Percentiles rank a stretch among this genome's conserved stretches.
Evolutionary conservation across 345 rosid genomes (phyloP).

Genomic region (Nasturtium officinale): DNA sequence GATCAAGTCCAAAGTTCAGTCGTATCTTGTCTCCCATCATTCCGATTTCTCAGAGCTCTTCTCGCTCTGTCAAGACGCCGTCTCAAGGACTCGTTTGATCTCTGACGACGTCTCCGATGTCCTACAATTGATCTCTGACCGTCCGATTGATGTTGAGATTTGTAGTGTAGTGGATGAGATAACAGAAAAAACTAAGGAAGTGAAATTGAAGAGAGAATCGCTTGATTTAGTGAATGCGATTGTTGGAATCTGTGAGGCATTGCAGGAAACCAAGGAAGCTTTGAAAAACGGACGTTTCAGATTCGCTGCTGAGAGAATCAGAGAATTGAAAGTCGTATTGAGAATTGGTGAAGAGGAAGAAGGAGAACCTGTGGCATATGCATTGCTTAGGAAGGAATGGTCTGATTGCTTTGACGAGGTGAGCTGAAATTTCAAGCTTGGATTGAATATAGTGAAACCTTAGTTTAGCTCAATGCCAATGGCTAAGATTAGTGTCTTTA

Average conservation of each 20-base stretch:
- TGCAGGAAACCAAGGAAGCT: constrained; percentile 62
- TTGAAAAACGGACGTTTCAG: constrained; percentile 59
- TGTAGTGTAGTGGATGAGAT: constrained; percentile 59
- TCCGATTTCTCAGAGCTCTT: constrained; percentile 78
- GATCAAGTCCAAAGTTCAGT: constrained; percentile 84
- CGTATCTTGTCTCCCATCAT: constrained; percentile 78
- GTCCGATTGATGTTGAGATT: constrained; percentile 69
- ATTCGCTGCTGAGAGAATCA: constrained; percentile 78
- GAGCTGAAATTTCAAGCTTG: constrained; percentile 9
- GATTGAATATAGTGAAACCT: constrained; percentile 3
- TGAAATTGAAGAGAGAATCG: constrained; percentile 62
- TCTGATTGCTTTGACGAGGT: constrained; percentile 84
- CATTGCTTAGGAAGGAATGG: constrained; percentile 78
- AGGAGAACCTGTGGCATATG: constrained; percentile 73
- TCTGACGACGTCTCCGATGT: constrained; percentile 53
- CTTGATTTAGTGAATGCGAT: constrained; percentile 61
- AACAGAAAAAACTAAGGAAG: constrained; percentile 58
- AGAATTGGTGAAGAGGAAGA: constrained; percentile 70
- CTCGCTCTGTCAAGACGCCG: constrained; percentile 72
- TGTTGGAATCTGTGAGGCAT: constrained; percentile 64
- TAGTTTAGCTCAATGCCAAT: not conserved
- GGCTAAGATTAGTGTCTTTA: not conserved
- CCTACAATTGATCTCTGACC: constrained; percentile 57
- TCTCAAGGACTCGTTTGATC: constrained; percentile 54
- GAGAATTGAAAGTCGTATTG: constrained; percentile 64